Evolutionary conservation across 179 eudicot genomes (phyloP), one percentile per base, ranked within the genome.

Genomic region (Drosera spatulata): DNA sequence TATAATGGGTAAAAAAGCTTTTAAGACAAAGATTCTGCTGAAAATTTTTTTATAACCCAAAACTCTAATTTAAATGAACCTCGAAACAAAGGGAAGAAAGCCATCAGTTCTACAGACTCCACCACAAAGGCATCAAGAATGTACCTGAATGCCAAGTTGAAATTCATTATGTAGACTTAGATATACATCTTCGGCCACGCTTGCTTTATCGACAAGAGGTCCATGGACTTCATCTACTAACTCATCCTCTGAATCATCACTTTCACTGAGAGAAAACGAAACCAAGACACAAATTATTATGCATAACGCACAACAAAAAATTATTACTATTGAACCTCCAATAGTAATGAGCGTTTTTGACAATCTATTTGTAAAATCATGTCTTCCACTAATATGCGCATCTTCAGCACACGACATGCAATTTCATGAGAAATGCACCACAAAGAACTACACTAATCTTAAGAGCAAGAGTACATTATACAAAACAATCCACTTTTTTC

Each of bases 141-240:
- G 49, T 64, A 84, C 99, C 82, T 77, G 72, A 57, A 84, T 67
- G 59, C 71, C 77, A 59, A 81, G 83, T 67, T 78, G 80, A 65
- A 79, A 77, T 42, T 84, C 87, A 72, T 79, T 83, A 14, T 79
- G 72, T 53, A 82, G 67, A 82, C 84, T 96, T 56, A 60, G 68
- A 62, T 84, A 77, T 50, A 82, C 86, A 64, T 79, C 82, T 71
- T 89, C 96, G 33, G 71, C 79, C 56, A 86, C 66, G 53, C 86
- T 84, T 68, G 61, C 74, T 77, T 76, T 81, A 44, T 80, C 81
- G 86, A 84, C 77, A 66, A 81, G 64, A 51, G 69, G 67, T 43
- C 61, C 61, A 71, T 73, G 83, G 15, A 64, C 45, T 57, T 64
- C 76, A 60, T 56, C 60, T 51, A 53, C 55, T 15, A 54, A 41